A percentile compares a stretch with the other conserved stretches of the same genome.
phyloP scores from a whole-genome alignment of 768 basidiomycete species.

The Hericium erinaceus region DNA sequence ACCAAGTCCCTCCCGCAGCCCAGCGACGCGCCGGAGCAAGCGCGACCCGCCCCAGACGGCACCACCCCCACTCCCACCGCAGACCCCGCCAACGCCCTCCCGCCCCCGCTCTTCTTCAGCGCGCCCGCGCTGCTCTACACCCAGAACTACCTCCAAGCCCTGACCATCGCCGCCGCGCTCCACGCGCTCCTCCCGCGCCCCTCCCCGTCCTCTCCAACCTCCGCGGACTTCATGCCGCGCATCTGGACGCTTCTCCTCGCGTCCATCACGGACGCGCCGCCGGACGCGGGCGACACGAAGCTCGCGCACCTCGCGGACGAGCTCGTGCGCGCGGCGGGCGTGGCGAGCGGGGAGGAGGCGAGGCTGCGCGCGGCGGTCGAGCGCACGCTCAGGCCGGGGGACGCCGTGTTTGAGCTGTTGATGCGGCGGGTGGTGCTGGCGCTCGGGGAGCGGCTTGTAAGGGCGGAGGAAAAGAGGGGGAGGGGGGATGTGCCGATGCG shows the following conservation, averaged over 20 bases:
- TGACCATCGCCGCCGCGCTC: slow-evolving; percentile 53
- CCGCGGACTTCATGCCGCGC: slow-evolving; percentile 41
- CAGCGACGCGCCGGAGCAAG: neutral
- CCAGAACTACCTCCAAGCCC: slow-evolving; percentile 54
- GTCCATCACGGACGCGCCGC: slow-evolving; percentile 38
- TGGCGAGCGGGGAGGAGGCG: slow-evolving; percentile 25
- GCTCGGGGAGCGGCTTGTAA: slow-evolving; percentile 21
- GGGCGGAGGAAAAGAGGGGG: slow-evolving; percentile 2
- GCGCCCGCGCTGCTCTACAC: slow-evolving; percentile 39
- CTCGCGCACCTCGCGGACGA: slow-evolving; percentile 67
- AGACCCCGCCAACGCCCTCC: slow-evolving; percentile 34
- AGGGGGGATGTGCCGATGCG: slow-evolving; percentile 3
- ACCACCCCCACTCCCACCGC: neutral
- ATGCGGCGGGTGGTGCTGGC: slow-evolving; percentile 47
- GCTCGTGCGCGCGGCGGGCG: slow-evolving; percentile 41
- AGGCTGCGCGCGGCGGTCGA: slow-evolving; percentile 51
- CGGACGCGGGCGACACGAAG: slow-evolving; percentile 32
- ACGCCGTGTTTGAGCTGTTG: slow-evolving; percentile 60
- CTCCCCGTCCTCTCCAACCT: slow-evolving; percentile 15
- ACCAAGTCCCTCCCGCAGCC: slow-evolving; percentile 9
- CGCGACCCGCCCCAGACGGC: neutral
- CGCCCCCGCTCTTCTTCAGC: slow-evolving; percentile 59
- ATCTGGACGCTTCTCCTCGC: slow-evolving; percentile 56
- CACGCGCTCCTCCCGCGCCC: slow-evolving; percentile 43
- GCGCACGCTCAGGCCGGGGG: slow-evolving; percentile 48